Conservation (phyloP, 2,329 filamentous ascomycete genomes). For the Cytospora schulzeri region DNA sequence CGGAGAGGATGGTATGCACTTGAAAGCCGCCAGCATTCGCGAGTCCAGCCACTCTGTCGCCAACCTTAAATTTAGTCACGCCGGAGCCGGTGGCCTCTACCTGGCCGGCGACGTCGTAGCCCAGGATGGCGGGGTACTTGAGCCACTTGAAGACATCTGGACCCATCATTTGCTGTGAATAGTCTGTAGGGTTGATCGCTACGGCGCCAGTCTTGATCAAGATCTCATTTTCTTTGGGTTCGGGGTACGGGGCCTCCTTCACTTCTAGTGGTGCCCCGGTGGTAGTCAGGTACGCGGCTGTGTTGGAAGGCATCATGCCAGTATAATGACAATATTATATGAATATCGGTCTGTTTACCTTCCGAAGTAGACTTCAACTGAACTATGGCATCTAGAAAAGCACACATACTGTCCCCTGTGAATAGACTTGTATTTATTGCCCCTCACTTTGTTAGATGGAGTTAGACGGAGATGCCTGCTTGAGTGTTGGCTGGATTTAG, state of each 20-base stretch:
- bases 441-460: background rate
- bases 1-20: constrained; percentile 30
- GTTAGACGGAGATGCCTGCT: background rate
- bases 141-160: constrained; percentile 34
- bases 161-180: constrained; percentile 35
- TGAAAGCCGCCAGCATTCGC: constrained; percentile 34
- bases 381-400: background rate
- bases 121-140: constrained; percentile 39
- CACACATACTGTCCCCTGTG: background rate
- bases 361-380: background rate
- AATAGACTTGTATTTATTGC: background rate
- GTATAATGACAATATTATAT: background rate
- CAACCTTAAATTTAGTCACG: constrained; percentile 36
- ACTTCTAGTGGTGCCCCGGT: constrained; percentile 19
- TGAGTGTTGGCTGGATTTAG: background rate
- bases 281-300: constrained; percentile 19
- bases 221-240: constrained; percentile 28
- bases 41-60: constrained; percentile 39
- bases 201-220: constrained; percentile 36
- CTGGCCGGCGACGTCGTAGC: constrained; percentile 39
- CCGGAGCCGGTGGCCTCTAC: constrained; percentile 37
- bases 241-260: constrained; percentile 16
- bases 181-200: constrained; percentile 40
- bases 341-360: background rate
- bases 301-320: constrained; percentile 20